Conservation (phyloP, 1,284 basidiomycete species). For the Sphagnurus paluster region DNA sequence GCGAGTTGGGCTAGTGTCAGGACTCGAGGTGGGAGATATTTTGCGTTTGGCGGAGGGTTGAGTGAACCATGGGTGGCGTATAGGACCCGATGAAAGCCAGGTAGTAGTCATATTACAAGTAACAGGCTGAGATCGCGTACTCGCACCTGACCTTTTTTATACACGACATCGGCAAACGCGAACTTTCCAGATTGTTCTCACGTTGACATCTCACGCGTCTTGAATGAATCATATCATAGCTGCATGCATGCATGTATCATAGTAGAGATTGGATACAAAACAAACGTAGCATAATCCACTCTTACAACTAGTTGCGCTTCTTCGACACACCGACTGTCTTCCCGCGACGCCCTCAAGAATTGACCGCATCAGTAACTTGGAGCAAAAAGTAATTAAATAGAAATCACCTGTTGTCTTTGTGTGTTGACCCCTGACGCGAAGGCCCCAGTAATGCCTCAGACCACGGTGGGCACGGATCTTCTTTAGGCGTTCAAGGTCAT, state of each 20-base stretch:
- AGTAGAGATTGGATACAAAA: slow-evolving; percentile 11
- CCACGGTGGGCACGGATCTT: slow-evolving; percentile 99
- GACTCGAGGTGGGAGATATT: slow-evolving; percentile 24
- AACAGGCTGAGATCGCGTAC: background rate
- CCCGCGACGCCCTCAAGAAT: slow-evolving; percentile 73
- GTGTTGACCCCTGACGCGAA: slow-evolving; percentile 96
- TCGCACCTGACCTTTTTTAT: background rate
- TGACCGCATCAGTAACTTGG: slow-evolving; percentile 1
- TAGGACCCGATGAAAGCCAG: slow-evolving; percentile 27
- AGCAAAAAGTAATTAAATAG: background rate
- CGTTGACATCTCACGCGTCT: background rate
- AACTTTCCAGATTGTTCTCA: slow-evolving; percentile 11
- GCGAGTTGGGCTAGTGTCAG: slow-evolving; percentile 5
- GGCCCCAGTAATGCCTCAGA: slow-evolving; percentile 96
- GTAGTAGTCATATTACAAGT: slow-evolving; percentile 16
- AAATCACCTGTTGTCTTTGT: slow-evolving; percentile 95
- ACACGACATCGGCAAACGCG: slow-evolving; percentile 2
- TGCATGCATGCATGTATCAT: slow-evolving; percentile 10
- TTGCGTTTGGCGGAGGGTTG: slow-evolving; percentile 51
- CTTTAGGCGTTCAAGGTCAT: slow-evolving; percentile 98
- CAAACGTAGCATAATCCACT: slow-evolving; percentile 10
- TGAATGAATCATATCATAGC: background rate
- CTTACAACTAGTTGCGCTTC: slow-evolving; percentile 70
- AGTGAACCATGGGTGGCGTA: slow-evolving; percentile 59
- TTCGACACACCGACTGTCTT: slow-evolving; percentile 94